Percentiles rank a stretch among this genome's conserved stretches.
phyloP scores from a whole-genome alignment of 192 early-diverging fungal species.

The Mortierella alpina region DNA sequence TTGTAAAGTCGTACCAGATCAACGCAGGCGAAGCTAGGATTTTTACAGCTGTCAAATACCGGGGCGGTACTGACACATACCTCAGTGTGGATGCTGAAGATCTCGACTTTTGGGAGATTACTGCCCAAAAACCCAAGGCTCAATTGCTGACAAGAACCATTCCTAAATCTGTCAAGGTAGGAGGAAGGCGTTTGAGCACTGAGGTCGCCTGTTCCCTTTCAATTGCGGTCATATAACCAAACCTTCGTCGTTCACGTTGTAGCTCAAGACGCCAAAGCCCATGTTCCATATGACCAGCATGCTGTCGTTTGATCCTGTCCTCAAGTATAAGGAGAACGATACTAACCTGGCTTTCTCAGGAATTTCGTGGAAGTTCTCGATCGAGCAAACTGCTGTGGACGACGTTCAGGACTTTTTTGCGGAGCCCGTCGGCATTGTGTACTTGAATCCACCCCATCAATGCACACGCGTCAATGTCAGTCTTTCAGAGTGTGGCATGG shows the following conservation, averaged over 20 bases:
- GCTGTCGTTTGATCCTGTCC: constrained; percentile 58
- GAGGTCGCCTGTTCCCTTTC: too few species aligned
- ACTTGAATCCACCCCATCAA: constrained; percentile 47
- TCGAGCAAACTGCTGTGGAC: constrained; percentile 55
- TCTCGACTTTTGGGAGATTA: constrained; percentile 56
- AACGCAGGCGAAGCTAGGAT: constrained; percentile 57
- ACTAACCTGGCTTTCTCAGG: constrained; percentile 65
- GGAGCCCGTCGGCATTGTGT: constrained; percentile 60
- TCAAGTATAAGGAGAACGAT: constrained; percentile 68
- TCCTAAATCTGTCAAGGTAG: constrained; percentile 58
- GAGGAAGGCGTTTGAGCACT: too few species aligned
- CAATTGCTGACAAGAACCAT: constrained; percentile 60
- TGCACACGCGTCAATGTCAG: constrained; percentile 70
- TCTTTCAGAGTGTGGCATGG: constrained; percentile 68
- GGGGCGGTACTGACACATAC: constrained; percentile 60
- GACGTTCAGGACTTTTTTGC: constrained; percentile 69
- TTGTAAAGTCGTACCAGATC: constrained; percentile 46
- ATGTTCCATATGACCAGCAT: constrained; percentile 71
- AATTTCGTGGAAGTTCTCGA: constrained; percentile 59
- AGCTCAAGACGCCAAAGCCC: constrained; percentile 62
- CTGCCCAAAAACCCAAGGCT: constrained; percentile 24
- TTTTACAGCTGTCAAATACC: constrained; percentile 62
- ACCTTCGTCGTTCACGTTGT: background rate
- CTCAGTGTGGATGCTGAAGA: constrained; percentile 65
- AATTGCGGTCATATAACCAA: background rate